These are phyloP conservation scores for Auricularia sp. DNA, from an alignment of 768 basidiomycete species.

Conservation along the genomic window DNA sequence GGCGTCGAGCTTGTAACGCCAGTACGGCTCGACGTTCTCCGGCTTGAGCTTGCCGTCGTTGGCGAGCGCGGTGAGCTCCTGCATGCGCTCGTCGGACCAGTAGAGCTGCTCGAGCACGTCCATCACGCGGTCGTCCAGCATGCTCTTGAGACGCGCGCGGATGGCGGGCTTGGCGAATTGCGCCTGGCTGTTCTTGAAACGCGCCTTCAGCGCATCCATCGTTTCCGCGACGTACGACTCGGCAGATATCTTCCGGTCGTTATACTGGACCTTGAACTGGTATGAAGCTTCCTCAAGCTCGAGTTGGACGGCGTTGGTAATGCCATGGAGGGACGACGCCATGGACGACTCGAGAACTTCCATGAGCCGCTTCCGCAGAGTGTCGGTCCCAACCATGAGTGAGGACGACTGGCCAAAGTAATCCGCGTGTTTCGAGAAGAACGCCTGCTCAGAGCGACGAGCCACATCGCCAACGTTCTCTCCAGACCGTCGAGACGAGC, in stretches of 20 bases:
- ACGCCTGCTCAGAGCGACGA: conserved; percentile 52
- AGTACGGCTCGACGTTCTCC: conserved; percentile 78
- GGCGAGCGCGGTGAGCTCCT: conserved; percentile 62
- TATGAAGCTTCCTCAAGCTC: conserved; percentile 96
- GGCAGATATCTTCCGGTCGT: conserved; percentile 86
- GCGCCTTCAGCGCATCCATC: conserved; percentile 81
- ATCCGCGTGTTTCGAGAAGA: conserved; percentile 53
- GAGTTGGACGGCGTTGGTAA: conserved; percentile 93
- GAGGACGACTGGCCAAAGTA: conserved; percentile 51
- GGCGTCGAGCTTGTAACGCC: conserved; percentile 94
- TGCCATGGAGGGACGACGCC: conserved; percentile 90
- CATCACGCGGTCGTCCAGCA: conserved; percentile 96
- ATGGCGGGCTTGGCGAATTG: conserved; percentile 86
- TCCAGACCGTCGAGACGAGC: conserved; percentile 43
- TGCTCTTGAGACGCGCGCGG: conserved; percentile 75
- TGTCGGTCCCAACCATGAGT: conserved; percentile 86
- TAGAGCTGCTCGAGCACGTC: conserved; percentile 95
- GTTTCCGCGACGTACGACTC: conserved; percentile 98
- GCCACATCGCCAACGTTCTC: conserved; percentile 32
- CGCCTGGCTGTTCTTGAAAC: conserved; percentile 75
- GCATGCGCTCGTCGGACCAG: conserved; percentile 83
- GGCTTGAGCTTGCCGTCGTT: conserved; percentile 59
- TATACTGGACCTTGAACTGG: conserved; percentile 98
- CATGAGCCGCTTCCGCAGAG: conserved; percentile 84
- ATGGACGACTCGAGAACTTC: conserved; percentile 96